phyloP scores from a whole-genome alignment of 495 filamentous ascomycete species.

The Penicillium argentinense region DNA sequence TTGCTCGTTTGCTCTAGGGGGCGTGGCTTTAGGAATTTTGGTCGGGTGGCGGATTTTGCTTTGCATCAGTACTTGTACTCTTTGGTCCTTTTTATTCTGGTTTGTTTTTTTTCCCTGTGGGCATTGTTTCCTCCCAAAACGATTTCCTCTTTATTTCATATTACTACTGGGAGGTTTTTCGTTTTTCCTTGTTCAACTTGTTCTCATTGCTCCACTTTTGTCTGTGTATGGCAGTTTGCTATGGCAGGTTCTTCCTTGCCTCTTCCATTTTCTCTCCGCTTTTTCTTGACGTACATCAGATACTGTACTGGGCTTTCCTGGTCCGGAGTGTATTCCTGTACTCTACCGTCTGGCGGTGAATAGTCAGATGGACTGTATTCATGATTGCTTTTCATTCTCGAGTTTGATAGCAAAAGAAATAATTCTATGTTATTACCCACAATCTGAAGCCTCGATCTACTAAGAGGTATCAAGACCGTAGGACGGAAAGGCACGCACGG shows the following conservation, averaged over 20 bases:
- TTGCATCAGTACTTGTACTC: neutral
- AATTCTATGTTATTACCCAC: no score
- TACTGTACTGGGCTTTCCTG: neutral
- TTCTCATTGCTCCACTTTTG: neutral
- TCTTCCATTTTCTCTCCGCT: conserved; percentile 10
- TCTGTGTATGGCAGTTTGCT: conserved; percentile 2
- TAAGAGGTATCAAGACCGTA: no score
- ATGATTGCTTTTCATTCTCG: neutral
- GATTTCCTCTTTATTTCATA: neutral
- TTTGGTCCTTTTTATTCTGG: neutral
- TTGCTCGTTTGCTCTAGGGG: neutral
- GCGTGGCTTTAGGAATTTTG: neutral
- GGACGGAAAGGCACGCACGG: neutral
- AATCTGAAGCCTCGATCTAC: no score
- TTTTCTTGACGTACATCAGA: conserved; percentile 7
- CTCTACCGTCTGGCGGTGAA: neutral
- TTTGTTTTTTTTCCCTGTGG: neutral
- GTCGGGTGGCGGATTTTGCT: neutral
- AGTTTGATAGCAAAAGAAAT: no score
- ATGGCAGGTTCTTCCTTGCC: conserved; percentile 1
- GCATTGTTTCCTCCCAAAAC: neutral
- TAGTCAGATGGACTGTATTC: neutral
- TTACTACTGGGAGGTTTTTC: neutral
- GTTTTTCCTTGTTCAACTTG: neutral
- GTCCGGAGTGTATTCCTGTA: neutral